Evolutionary conservation across 345 rosid species (phyloP).

Genomic region (Eucalyptus rudis): DNA sequence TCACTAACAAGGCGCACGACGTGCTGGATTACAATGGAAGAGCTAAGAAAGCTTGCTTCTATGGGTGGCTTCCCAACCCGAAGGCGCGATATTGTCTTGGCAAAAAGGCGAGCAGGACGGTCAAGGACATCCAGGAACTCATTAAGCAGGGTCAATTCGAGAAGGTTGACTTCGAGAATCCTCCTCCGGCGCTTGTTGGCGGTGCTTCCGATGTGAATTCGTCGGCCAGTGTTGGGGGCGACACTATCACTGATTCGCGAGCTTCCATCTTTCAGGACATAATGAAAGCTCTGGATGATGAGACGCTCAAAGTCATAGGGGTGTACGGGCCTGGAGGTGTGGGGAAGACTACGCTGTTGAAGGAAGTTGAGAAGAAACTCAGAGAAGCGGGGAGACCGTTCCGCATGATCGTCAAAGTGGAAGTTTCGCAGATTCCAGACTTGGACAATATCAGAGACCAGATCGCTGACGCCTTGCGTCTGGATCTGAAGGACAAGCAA

Average conservation of each 20-base stretch:
- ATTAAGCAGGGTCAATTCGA: fast-evolving
- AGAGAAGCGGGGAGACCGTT: fast-evolving
- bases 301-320: neutral
- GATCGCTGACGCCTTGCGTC: neutral
- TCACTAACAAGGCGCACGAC: fast-evolving
- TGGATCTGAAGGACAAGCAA: neutral
- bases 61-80: neutral
- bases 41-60: neutral
- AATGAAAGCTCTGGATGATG: neutral
- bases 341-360: neutral
- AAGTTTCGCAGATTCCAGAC: neutral
- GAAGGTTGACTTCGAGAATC: no score
- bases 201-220: fast-evolving
- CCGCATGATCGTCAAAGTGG: fast-evolving
- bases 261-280: neutral
- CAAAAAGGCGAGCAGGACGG: fast-evolving
- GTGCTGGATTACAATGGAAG: fast-evolving
- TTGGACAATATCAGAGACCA: fast-evolving
- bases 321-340: neutral
- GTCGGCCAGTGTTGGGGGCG: fast-evolving
- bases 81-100: neutral
- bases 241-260: neutral
- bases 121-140: fast-evolving
- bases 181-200: fast-evolving
- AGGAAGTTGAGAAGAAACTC: neutral